Conservation (phyloP, 345 rosid genomes). For the Alliaria petiolata region DNA sequence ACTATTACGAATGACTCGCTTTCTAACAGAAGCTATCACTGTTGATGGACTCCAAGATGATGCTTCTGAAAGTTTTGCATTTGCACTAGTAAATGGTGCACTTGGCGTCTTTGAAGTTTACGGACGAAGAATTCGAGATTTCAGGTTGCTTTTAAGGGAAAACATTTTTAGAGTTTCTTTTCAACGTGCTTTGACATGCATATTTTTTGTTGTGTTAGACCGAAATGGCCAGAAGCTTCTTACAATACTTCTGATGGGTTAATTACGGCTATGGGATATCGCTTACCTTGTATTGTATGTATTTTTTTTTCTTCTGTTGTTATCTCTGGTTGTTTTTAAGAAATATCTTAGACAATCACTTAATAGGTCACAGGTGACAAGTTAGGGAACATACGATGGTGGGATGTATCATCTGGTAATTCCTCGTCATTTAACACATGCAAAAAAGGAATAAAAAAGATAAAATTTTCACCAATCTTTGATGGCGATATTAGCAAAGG, state of each 20-base stretch:
- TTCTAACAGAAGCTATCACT: conserved; percentile 35
- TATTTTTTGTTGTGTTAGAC: conserved; percentile 45
- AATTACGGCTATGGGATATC: conserved; percentile 87
- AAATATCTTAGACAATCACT: conserved; percentile 1
- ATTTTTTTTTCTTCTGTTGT: conserved; percentile 11
- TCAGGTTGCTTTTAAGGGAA: conserved; percentile 44
- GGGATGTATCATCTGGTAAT: conserved; percentile 83
- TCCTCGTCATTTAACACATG: conserved; percentile 86
- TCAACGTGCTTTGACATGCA: neutral
- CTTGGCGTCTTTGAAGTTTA: conserved; percentile 93
- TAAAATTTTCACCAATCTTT: conserved; percentile 82
- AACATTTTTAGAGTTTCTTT: neutral
- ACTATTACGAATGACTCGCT: neutral
- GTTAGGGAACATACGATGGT: conserved; percentile 87
- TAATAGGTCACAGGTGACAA: conserved; percentile 51
- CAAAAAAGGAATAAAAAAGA: conserved; percentile 78
- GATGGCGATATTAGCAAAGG: conserved; percentile 78
- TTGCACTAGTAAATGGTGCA: conserved; percentile 87
- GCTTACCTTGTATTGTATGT: conserved; percentile 90
- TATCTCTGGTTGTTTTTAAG: conserved; percentile 14
- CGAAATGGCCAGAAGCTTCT: conserved; percentile 88
- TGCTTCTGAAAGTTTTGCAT: conserved; percentile 74
- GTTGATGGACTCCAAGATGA: conserved; percentile 65
- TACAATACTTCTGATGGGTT: conserved; percentile 77
- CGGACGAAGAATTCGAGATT: conserved; percentile 84